Base-by-base conservation (phyloP, 2,329 filamentous ascomycete species). In the Metarhizium guizhouense region DNA sequence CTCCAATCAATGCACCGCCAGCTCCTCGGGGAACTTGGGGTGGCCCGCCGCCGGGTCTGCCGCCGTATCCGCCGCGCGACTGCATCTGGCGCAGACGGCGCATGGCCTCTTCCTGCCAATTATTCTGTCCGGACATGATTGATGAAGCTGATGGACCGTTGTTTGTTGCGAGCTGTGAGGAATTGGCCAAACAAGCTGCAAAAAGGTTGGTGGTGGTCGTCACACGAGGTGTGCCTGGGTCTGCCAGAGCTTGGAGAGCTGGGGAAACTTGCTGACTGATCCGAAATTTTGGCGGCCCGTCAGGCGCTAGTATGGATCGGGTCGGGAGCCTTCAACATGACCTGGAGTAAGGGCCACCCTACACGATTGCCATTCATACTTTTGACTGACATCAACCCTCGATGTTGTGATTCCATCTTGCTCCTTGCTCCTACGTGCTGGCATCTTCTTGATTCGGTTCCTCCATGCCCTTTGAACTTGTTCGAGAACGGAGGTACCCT, bases 41-140 rank as follows among this genome's bases (percentile, higher is more conserved):
- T 1, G 56, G 54, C 14, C 45, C 43, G 58, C 71, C 69, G 58
- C 74, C 73, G 52, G 72, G 69, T 58, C 74, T 74, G 56, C 72
- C 69, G 57, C 72, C 70, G 58, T 74, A 71, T 54, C 72, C 68
- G 56, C 73, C 70, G 65, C 71, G 69, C 54, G 71, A 61, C 65
- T 73, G 75, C 65, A 77, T 75, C 64, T 76, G 73, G 62, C 77
- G 76, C 56, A 81, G 70, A 62, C 74, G 74, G 58, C 72, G 74
- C 68, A 79, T 71, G 58, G 78, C 77, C 64, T 80, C 76, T 64
- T 80, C 75, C 65, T 72, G 71, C 71, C 71, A 73, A 64, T 73
- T 72, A 60, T 71, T 71, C 58, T 65, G 63, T 47, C 62, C 59
- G 57, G 69, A 70, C 70, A 72, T 72, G 53, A 25, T 60, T 3